Evolutionary conservation across 768 basidiomycete genomes (phyloP).

Genomic region (Amanita exitialis): DNA sequence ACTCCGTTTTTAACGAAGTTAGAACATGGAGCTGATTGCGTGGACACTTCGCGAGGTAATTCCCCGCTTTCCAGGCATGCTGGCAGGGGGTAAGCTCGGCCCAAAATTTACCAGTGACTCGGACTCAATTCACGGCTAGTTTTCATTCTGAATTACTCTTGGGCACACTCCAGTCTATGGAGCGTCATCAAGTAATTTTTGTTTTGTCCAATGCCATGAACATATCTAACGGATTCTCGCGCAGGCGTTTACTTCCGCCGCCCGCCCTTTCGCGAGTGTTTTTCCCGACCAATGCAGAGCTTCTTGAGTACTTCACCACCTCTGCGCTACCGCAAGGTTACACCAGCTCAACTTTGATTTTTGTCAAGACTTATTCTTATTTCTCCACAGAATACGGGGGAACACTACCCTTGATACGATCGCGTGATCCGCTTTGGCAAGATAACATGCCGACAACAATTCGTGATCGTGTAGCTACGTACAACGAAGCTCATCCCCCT

Average conservation of each 20-base stretch:
- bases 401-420: slow-evolving; percentile 37
- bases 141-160: slow-evolving; percentile 66
- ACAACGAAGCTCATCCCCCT: slow-evolving; percentile 9
- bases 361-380: slow-evolving; percentile 7
- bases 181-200: slow-evolving; percentile 48
- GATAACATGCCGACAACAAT: slow-evolving; percentile 10
- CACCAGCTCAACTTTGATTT: slow-evolving; percentile 7
- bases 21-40: slow-evolving; percentile 53
- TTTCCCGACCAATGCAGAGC: slow-evolving; percentile 48
- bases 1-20: slow-evolving; percentile 2
- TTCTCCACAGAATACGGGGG: slow-evolving; percentile 56
- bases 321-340: slow-evolving; percentile 50
- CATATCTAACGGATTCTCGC: neutral
- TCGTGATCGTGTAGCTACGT: slow-evolving; percentile 5
- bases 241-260: slow-evolving; percentile 53
- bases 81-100: slow-evolving; percentile 49
- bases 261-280: slow-evolving; percentile 52
- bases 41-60: slow-evolving; percentile 60
- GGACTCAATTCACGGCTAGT: slow-evolving; percentile 26
- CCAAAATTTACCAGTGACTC: neutral
- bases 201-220: slow-evolving; percentile 2
- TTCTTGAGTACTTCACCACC: slow-evolving; percentile 44
- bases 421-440: slow-evolving; percentile 39
- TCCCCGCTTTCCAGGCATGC: slow-evolving; percentile 67
- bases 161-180: slow-evolving; percentile 65